Percentiles rank a stretch among this genome's conserved stretches.
Evolutionary conservation across 2,329 filamentous ascomycete species (phyloP).

Genomic region (Paramyrothecium sp.): DNA sequence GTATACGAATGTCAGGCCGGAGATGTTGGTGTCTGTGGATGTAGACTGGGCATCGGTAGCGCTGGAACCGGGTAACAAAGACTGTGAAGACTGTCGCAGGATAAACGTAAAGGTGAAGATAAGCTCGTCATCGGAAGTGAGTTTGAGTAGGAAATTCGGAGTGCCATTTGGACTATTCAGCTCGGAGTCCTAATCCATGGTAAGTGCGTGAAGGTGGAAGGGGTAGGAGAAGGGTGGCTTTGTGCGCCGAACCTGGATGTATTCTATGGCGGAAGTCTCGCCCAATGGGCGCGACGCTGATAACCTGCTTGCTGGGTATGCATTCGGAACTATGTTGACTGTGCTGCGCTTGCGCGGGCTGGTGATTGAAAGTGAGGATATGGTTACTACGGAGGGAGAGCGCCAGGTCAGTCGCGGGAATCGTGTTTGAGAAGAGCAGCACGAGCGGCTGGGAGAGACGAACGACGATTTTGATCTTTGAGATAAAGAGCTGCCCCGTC

Average conservation of each 20-base stretch:
- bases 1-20: conserved; percentile 88
- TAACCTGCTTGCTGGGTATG: conserved; percentile 80
- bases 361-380: conserved; percentile 79
- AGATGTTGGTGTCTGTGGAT: conserved; percentile 71
- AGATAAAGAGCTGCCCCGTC: conserved; percentile 79
- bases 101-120: conserved; percentile 92
- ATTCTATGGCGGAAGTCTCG: conserved; percentile 80
- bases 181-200: conserved; percentile 70
- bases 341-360: conserved; percentile 77
- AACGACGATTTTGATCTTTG: conserved; percentile 90
- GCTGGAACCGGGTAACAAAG: conserved; percentile 36
- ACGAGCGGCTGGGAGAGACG: conserved; percentile 29
- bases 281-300: conserved; percentile 68
- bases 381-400: conserved; percentile 63
- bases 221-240: background rate
- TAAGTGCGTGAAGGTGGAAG: conserved; percentile 15
- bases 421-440: conserved; percentile 1
- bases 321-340: conserved; percentile 78
- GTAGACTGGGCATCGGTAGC: conserved; percentile 47
- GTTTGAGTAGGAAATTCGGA: conserved; percentile 80
- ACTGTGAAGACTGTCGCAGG: conserved; percentile 53
- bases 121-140: conserved; percentile 89
- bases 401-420: conserved; percentile 14
- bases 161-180: conserved; percentile 40
- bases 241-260: conserved; percentile 72